phyloP scores from a whole-genome alignment of 2,329 filamentous ascomycete genomes.

The Gyromitra esculenta region DNA sequence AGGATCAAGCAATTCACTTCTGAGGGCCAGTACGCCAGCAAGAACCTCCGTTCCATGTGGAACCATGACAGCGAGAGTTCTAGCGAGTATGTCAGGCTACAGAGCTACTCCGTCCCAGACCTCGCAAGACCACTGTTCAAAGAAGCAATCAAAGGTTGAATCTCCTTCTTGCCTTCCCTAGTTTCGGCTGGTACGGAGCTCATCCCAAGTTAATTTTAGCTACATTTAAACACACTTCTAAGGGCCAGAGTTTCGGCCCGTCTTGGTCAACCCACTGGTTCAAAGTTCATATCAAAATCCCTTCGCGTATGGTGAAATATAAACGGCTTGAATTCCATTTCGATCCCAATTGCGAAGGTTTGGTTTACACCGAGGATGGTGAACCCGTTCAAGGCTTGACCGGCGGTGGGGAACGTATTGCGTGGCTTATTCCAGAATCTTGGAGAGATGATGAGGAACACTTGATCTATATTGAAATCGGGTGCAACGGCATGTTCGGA shows the following conservation, averaged over 20 bases:
- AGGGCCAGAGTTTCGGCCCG: slow-evolving; percentile 85
- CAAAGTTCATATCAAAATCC: slow-evolving; percentile 80
- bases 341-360: slow-evolving; percentile 93
- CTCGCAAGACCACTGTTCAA: slow-evolving; percentile 84
- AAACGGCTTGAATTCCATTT: slow-evolving; percentile 93
- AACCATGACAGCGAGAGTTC: slow-evolving; percentile 50
- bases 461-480: slow-evolving; percentile 95
- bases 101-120: slow-evolving; percentile 83
- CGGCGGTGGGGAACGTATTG: slow-evolving; percentile 83
- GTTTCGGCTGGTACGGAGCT: not conserved
- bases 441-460: slow-evolving; percentile 89
- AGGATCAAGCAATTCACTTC: slow-evolving; percentile 83
- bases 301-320: slow-evolving; percentile 75
- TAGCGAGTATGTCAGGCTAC: slow-evolving; percentile 75
- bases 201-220: slow-evolving; percentile 61
- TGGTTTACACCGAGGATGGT: slow-evolving; percentile 92
- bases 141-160: slow-evolving; percentile 69
- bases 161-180: not conserved
- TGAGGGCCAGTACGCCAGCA: slow-evolving; percentile 77
- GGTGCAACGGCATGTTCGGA: slow-evolving; percentile 98
- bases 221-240: slow-evolving; percentile 76
- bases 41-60: slow-evolving; percentile 71
- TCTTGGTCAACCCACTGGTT: slow-evolving; percentile 99
- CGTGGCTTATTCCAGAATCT: slow-evolving; percentile 86
- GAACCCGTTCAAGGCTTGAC: slow-evolving; percentile 90